Evolutionary conservation across 768 basidiomycete species (phyloP).

Genomic region (Russula earlei): DNA sequence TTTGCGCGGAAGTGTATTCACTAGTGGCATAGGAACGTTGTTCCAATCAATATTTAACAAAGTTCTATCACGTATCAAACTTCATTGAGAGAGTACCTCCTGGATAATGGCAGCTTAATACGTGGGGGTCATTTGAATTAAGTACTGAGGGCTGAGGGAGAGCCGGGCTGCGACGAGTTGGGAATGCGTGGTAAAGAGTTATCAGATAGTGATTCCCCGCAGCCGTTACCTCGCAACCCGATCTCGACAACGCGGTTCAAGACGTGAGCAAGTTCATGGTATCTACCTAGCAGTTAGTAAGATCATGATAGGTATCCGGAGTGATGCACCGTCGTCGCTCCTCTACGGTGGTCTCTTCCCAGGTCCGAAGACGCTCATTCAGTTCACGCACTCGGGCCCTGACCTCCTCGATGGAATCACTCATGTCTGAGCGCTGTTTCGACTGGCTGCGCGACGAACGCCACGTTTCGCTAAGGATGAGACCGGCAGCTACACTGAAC

Average conservation of each 20-base stretch:
- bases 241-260: slow-evolving; percentile 62
- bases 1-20: slow-evolving; percentile 2
- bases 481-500: slow-evolving; percentile 60
- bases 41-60: too few species aligned
- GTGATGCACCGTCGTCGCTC: slow-evolving; percentile 36
- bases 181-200: slow-evolving; percentile 43
- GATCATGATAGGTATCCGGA: neutral
- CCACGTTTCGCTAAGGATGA: slow-evolving; percentile 73
- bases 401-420: slow-evolving; percentile 60
- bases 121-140: neutral
- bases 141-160: neutral
- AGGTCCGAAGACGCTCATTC: slow-evolving; percentile 30
- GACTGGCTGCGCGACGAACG: slow-evolving; percentile 60
- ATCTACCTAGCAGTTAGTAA: slow-evolving; percentile 30
- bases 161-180: neutral
- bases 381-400: slow-evolving; percentile 38
- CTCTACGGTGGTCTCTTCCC: slow-evolving; percentile 38
- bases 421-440: slow-evolving; percentile 62
- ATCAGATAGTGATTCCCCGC: slow-evolving; percentile 52
- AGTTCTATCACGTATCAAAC: too few species aligned
- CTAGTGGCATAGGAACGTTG: neutral
- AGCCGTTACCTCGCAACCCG: slow-evolving; percentile 50
- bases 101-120: neutral
- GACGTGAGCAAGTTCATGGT: slow-evolving; percentile 56
- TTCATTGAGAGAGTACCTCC: too few species aligned